Conservation (phyloP, 1,284 basidiomycete genomes). For the Xanthoconium separans region DNA sequence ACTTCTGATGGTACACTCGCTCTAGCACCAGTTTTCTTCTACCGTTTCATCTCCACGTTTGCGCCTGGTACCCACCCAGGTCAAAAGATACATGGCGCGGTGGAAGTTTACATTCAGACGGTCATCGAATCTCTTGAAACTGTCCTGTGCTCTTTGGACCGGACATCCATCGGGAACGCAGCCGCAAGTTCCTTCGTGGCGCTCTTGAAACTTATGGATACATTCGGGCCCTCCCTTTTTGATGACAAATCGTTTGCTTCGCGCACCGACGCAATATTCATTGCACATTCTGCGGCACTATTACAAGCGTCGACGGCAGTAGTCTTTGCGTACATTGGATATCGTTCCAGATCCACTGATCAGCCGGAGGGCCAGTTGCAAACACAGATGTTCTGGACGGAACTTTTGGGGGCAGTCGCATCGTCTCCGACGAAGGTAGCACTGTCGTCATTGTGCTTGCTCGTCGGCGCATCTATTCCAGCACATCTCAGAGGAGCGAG, state of each 20-base stretch:
- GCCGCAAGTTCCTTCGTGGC: conserved; percentile 9
- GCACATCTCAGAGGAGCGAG: conserved; percentile 23
- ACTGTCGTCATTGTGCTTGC: conserved; percentile 15
- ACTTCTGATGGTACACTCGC: conserved; percentile 17
- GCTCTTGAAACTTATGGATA: conserved; percentile 24
- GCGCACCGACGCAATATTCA: conserved; percentile 45
- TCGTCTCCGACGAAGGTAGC: conserved; percentile 12
- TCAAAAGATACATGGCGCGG: conserved; percentile 25
- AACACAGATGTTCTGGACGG: conserved; percentile 22
- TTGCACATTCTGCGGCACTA: conserved; percentile 39
- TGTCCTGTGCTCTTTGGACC: conserved; percentile 11
- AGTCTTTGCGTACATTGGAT: conserved; percentile 30
- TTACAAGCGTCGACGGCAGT: conserved; percentile 43
- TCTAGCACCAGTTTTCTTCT: conserved; percentile 44
- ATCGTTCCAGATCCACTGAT: conserved; percentile 18
- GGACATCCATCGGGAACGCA: background rate
- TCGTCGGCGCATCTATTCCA: conserved; percentile 15
- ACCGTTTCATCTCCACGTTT: conserved; percentile 39
- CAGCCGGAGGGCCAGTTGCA: conserved; percentile 5
- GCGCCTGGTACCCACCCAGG: conserved; percentile 25
- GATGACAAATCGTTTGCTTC: conserved; percentile 37
- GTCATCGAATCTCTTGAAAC: conserved; percentile 33
- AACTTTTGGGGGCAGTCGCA: conserved; percentile 20
- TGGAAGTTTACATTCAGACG: conserved; percentile 29
- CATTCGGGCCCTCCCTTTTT: conserved; percentile 39